Percentiles rank a stretch among this genome's conserved stretches.
These are phyloP conservation scores for Leptomonas pyrrhocoris DNA, from an alignment of 208 protist species.

Conservation along the genomic window DNA sequence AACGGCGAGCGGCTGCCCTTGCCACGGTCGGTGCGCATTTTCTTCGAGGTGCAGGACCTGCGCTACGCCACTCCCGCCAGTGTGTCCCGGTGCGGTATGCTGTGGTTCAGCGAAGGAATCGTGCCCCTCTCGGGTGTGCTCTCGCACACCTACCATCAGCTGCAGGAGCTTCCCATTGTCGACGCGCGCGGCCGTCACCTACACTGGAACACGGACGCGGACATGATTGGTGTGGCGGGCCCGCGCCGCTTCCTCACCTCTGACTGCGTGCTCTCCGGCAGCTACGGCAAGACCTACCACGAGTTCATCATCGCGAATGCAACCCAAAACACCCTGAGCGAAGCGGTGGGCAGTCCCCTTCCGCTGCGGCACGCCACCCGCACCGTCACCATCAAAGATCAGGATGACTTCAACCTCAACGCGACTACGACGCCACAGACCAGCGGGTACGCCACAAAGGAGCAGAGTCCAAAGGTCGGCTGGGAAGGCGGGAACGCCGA, in stretches of 20 bases:
- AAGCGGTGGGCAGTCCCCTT: slow-evolving; percentile 14
- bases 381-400: slow-evolving; percentile 6
- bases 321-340: slow-evolving; percentile 13
- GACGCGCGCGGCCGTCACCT: slow-evolving; percentile 57
- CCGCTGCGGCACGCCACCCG: neutral
- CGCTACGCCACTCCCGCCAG: slow-evolving; percentile 98
- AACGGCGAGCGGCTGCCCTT: slow-evolving; percentile 98
- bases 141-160: slow-evolving; percentile 46
- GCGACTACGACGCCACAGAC: neutral
- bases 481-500: slow-evolving; percentile 3
- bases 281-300: slow-evolving; percentile 54
- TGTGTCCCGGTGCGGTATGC: slow-evolving; percentile 98
- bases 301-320: slow-evolving; percentile 47
- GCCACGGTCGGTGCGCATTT: slow-evolving; percentile 96
- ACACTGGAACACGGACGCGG: slow-evolving; percentile 49
- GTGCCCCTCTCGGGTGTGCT: slow-evolving; percentile 91
- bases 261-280: slow-evolving; percentile 42
- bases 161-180: slow-evolving; percentile 51
- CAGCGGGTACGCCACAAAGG: slow-evolving; percentile 9
- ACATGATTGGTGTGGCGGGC: slow-evolving; percentile 41
- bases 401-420: neutral
- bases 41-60: slow-evolving; percentile 99
- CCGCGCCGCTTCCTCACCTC: slow-evolving; percentile 2
- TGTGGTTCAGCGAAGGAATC: slow-evolving; percentile 98
- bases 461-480: slow-evolving; percentile 2